A percentile compares a stretch with the other conserved stretches of the same genome.
phyloP scores from a whole-genome alignment of 352 stramenopile species.

The Nothophytophthora sp. region DNA sequence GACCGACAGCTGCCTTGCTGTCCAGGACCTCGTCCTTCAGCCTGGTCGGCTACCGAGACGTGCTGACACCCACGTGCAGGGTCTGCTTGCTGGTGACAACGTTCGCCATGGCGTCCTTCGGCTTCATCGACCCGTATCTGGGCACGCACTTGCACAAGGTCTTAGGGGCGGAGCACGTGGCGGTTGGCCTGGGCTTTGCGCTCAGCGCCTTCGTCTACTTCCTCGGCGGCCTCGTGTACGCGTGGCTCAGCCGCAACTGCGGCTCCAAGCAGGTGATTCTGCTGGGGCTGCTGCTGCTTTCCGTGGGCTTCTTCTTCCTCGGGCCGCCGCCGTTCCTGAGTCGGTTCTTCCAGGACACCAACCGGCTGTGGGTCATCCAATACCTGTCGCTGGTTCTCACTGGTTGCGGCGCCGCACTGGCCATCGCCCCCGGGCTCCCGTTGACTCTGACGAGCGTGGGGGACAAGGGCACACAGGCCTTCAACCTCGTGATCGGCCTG shows the following conservation, averaged over 20 bases:
- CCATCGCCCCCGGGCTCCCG: conserved; percentile 60
- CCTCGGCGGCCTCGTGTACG: conserved; percentile 50
- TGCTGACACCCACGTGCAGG: conserved; percentile 57
- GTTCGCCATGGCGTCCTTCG: conserved; percentile 71
- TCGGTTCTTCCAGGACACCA: conserved; percentile 34
- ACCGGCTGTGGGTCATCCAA: conserved; percentile 49
- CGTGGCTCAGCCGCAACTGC: conserved; percentile 58
- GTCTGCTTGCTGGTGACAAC: conserved; percentile 50
- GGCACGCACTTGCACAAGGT: conserved; percentile 60
- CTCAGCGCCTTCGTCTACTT: conserved; percentile 75
- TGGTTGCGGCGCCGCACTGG: conserved; percentile 53
- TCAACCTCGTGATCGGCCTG: conserved; percentile 66
- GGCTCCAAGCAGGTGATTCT: conserved; percentile 74
- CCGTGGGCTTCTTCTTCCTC: conserved; percentile 59
- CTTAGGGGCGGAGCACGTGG: conserved; percentile 58
- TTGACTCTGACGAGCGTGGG: conserved; percentile 58
- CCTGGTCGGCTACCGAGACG: conserved; percentile 43
- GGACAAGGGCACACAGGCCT: conserved; percentile 35
- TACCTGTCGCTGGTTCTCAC: conserved; percentile 56
- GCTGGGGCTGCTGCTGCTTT: conserved; percentile 45
- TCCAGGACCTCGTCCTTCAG: conserved; percentile 31
- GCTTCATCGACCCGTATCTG: conserved; percentile 72
- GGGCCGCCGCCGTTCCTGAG: conserved; percentile 58
- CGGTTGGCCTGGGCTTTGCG: conserved; percentile 64
- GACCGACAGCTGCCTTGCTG: conserved; percentile 12